These are phyloP conservation scores for Xanthoconium separans DNA, from an alignment of 1,284 basidiomycete genomes.

Conservation along the genomic window DNA sequence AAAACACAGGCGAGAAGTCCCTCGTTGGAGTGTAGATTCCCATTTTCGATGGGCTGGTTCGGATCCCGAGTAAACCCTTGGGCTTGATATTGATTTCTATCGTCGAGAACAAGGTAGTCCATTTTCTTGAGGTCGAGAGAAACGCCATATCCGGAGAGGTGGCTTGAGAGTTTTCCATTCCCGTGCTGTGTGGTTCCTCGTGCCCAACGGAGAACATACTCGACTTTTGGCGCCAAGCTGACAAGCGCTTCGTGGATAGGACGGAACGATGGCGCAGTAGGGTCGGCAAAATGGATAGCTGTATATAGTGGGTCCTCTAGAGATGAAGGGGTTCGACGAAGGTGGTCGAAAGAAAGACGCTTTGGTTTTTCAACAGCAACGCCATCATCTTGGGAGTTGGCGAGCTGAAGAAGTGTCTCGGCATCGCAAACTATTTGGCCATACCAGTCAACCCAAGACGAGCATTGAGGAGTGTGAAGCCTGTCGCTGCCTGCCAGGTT, in stretches of 20 bases:
- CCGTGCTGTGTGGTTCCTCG: slow-evolving; percentile 35
- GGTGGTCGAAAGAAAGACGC: slow-evolving; percentile 71
- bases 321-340: slow-evolving; percentile 48
- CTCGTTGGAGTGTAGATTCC: slow-evolving; percentile 22
- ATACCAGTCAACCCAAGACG: slow-evolving; percentile 88
- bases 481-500: slow-evolving; percentile 31
- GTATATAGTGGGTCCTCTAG: slow-evolving; percentile 48
- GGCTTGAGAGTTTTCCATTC: slow-evolving; percentile 34
- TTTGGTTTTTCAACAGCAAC: slow-evolving; percentile 38
- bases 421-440: slow-evolving; percentile 74
- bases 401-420: slow-evolving; percentile 58
- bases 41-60: slow-evolving; percentile 3
- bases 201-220: slow-evolving; percentile 68
- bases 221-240: slow-evolving; percentile 47
- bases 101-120: slow-evolving; percentile 94
- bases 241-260: slow-evolving; percentile 68
- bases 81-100: slow-evolving; percentile 45
- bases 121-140: slow-evolving; percentile 94
- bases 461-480: slow-evolving; percentile 44
- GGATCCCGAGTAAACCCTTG: slow-evolving; percentile 1
- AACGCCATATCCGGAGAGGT: slow-evolving; percentile 88
- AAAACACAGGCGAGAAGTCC: slow-evolving; percentile 40
- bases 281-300: slow-evolving; percentile 74
- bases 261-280: slow-evolving; percentile 59
- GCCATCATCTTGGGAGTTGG: slow-evolving; percentile 22